phyloP scores from a whole-genome alignment of 257 asterid species.

The Rubia yunnanensis region DNA sequence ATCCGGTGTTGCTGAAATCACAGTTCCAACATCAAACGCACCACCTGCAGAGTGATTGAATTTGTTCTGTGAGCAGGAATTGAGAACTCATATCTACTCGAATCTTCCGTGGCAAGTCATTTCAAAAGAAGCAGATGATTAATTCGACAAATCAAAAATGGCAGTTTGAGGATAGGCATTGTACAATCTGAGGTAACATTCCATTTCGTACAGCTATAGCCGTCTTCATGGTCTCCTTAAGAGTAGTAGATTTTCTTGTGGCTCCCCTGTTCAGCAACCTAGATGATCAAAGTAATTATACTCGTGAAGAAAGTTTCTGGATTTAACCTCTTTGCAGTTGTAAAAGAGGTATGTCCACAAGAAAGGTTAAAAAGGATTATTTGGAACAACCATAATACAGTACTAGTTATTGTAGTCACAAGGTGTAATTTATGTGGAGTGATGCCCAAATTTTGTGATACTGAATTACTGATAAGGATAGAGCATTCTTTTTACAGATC shows the following conservation, averaged over 20 bases:
- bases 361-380: not conserved
- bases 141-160: not conserved
- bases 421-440: not conserved
- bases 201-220: conserved; percentile 11
- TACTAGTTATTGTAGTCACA: not conserved
- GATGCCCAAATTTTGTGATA: not conserved
- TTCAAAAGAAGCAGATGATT: conserved; percentile 3
- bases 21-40: conserved; percentile 26
- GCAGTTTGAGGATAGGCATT: not conserved
- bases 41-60: conserved; percentile 55
- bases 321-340: not conserved
- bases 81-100: not conserved
- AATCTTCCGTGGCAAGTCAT: not conserved
- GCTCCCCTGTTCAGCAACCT: not conserved
- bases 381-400: conserved; percentile 5
- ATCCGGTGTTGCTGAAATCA: conserved; percentile 26
- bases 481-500: not conserved
- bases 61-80: not conserved
- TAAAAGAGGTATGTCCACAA: not conserved
- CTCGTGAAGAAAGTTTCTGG: not conserved
- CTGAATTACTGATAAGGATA: not conserved
- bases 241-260: not conserved
- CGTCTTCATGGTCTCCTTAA: conserved; percentile 6
- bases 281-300: not conserved
- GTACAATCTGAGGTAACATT: conserved; percentile 10